Evolutionary conservation across 2,329 filamentous ascomycete genomes (phyloP).

Genomic region (Curvularia spicifera): DNA sequence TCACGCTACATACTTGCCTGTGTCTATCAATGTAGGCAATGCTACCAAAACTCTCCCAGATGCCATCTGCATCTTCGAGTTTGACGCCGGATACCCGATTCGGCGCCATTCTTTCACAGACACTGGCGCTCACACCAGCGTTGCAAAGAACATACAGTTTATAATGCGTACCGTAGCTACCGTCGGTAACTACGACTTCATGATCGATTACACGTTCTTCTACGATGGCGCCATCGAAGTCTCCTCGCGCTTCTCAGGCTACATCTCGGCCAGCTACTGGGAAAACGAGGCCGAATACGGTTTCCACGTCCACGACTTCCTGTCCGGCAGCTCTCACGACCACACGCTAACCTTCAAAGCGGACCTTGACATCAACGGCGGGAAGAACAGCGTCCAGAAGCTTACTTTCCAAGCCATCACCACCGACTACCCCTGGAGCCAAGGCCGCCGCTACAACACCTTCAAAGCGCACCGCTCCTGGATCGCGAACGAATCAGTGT

Average conservation of each 20-base stretch:
- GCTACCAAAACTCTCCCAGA: slow-evolving; percentile 49
- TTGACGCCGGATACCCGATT: slow-evolving; percentile 38
- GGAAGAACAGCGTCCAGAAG: slow-evolving; percentile 46
- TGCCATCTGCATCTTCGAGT: slow-evolving; percentile 50
- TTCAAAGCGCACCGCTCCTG: slow-evolving; percentile 58
- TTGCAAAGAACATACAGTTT: slow-evolving; percentile 48
- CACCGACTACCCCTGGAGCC: slow-evolving; percentile 60
- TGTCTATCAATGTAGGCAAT: slow-evolving; percentile 49
- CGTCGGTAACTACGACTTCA: slow-evolving; percentile 51
- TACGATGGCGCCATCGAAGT: slow-evolving; percentile 39
- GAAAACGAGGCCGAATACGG: slow-evolving; percentile 45
- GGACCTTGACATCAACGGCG: slow-evolving; percentile 50
- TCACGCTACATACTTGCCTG: slow-evolving; percentile 59
- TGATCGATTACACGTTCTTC: slow-evolving; percentile 39
- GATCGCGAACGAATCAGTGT: slow-evolving; percentile 48
- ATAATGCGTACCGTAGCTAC: slow-evolving; percentile 57
- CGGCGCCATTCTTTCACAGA: slow-evolving; percentile 36
- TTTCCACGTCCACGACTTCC: slow-evolving; percentile 48
- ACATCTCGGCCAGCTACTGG: slow-evolving; percentile 37
- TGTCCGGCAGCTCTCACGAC: slow-evolving; percentile 47
- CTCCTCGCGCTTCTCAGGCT: slow-evolving; percentile 36
- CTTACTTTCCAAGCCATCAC: slow-evolving; percentile 51
- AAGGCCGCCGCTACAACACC: slow-evolving; percentile 56
- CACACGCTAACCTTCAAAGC: slow-evolving; percentile 53
- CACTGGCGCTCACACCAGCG: slow-evolving; percentile 31